phyloP scores from a whole-genome alignment of 495 filamentous ascomycete species.

The Xylaria acuta region DNA sequence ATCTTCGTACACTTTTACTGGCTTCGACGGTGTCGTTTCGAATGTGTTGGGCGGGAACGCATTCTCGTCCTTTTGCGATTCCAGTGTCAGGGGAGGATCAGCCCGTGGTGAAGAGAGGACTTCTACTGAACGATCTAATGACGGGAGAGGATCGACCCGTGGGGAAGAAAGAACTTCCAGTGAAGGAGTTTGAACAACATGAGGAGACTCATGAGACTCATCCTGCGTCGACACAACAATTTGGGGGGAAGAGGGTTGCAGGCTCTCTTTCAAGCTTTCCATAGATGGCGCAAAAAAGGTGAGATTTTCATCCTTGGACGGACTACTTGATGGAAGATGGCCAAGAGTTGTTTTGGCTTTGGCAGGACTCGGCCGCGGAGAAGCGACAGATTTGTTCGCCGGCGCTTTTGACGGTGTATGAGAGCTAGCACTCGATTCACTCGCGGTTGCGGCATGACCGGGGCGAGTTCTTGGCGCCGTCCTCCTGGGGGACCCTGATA shows the following conservation, averaged over 20 bases:
- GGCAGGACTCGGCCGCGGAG: slow-evolving; percentile 39
- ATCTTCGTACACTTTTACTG: slow-evolving; percentile 65
- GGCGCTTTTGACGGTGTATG: slow-evolving; percentile 42
- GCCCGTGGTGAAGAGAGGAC: slow-evolving; percentile 28
- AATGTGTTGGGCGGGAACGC: slow-evolving; percentile 27
- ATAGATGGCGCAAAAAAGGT: slow-evolving; percentile 43
- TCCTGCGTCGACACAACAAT: slow-evolving; percentile 17
- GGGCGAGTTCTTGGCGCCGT: slow-evolving; percentile 50
- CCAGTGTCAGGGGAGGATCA: not conserved
- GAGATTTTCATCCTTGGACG: slow-evolving; percentile 58
- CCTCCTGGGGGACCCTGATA: slow-evolving; percentile 51
- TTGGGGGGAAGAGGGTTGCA: slow-evolving; percentile 6
- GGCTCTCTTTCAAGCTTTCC: slow-evolving; percentile 12
- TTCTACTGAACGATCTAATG: not conserved
- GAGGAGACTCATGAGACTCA: not conserved
- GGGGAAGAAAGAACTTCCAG: slow-evolving; percentile 7
- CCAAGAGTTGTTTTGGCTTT: slow-evolving; percentile 33
- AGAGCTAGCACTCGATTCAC: slow-evolving; percentile 47
- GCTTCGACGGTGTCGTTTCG: slow-evolving; percentile 44
- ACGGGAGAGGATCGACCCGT: not conserved
- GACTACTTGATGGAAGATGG: slow-evolving; percentile 43
- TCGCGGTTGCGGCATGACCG: slow-evolving; percentile 51
- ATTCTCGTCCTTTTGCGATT: slow-evolving; percentile 16
- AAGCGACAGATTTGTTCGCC: slow-evolving; percentile 35
- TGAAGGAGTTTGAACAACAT: not conserved